Conservation (phyloP, 2,329 filamentous ascomycete genomes). For the Cytospora leucostoma region DNA sequence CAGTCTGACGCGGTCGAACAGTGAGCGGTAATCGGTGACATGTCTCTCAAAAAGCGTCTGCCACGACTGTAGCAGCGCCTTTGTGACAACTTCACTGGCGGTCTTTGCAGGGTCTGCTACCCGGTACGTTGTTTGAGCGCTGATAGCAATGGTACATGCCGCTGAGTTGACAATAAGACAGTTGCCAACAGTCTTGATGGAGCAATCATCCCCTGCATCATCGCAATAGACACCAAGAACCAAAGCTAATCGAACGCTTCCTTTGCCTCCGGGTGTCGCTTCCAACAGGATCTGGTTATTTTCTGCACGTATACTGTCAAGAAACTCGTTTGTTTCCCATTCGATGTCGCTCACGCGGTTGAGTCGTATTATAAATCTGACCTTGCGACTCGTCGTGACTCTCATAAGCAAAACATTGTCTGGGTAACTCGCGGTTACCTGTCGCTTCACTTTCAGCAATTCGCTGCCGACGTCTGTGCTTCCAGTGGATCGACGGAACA, state of each 20-base stretch:
- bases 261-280: constrained; percentile 40
- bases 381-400: constrained; percentile 27
- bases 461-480: not conserved
- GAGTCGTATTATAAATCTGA: constrained; percentile 34
- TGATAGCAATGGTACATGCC: constrained; percentile 40
- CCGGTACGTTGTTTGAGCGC: constrained; percentile 44
- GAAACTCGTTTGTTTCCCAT: constrained; percentile 47
- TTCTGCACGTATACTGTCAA: constrained; percentile 39
- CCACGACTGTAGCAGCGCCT: constrained; percentile 31
- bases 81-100: constrained; percentile 34
- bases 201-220: constrained; percentile 31
- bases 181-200: constrained; percentile 37
- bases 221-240: constrained; percentile 35
- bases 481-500: not conserved
- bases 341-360: constrained; percentile 44
- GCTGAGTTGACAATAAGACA: constrained; percentile 41
- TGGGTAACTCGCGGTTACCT: constrained; percentile 30
- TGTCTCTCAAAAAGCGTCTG: constrained; percentile 29
- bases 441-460: constrained; percentile 22
- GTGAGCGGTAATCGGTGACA: constrained; percentile 29
- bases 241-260: constrained; percentile 39
- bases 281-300: constrained; percentile 38
- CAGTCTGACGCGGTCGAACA: constrained; percentile 32
- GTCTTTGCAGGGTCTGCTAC: constrained; percentile 32
- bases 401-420: constrained; percentile 28